Evolutionary conservation across 2,329 filamentous ascomycete genomes (phyloP).

Genomic region (Colletotrichum eremochloae): DNA sequence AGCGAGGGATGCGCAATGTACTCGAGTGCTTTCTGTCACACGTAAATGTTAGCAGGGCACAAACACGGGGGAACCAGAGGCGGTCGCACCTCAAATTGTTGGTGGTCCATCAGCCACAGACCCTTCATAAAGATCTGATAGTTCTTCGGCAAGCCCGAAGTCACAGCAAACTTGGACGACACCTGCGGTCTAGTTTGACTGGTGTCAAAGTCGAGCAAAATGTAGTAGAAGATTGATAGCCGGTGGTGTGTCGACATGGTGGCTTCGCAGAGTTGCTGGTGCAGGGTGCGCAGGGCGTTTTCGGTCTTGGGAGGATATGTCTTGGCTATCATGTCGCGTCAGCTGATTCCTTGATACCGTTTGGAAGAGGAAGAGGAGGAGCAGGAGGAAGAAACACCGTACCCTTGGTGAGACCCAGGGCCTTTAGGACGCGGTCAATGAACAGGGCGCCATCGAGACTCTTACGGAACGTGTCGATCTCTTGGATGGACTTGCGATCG

Average conservation of each 20-base stretch:
- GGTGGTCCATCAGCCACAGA: conserved; percentile 82
- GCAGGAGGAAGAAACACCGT: conserved; percentile 33
- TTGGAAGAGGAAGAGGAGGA: not conserved
- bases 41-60: not conserved
- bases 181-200: conserved; percentile 63
- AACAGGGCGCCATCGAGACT: conserved; percentile 79
- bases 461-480: conserved; percentile 76
- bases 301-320: conserved; percentile 82
- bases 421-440: conserved; percentile 81
- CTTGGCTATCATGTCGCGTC: conserved; percentile 58
- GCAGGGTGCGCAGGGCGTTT: conserved; percentile 75
- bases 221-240: conserved; percentile 85
- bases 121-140: conserved; percentile 87
- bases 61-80: no score
- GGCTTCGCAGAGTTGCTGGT: conserved; percentile 76
- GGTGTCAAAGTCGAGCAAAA: conserved; percentile 80
- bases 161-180: conserved; percentile 69
- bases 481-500: conserved; percentile 69
- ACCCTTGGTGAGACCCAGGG: conserved; percentile 79
- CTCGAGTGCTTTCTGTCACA: conserved; percentile 73
- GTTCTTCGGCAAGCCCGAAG: conserved; percentile 77
- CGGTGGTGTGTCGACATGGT: conserved; percentile 80
- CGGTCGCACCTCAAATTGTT: conserved; percentile 71
- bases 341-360: not conserved
- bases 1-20: conserved; percentile 84